Evolutionary conservation across 257 asterid genomes (phyloP), one percentile per base, ranked within the genome.

Genomic region (Nicotiana sylvestris): DNA sequence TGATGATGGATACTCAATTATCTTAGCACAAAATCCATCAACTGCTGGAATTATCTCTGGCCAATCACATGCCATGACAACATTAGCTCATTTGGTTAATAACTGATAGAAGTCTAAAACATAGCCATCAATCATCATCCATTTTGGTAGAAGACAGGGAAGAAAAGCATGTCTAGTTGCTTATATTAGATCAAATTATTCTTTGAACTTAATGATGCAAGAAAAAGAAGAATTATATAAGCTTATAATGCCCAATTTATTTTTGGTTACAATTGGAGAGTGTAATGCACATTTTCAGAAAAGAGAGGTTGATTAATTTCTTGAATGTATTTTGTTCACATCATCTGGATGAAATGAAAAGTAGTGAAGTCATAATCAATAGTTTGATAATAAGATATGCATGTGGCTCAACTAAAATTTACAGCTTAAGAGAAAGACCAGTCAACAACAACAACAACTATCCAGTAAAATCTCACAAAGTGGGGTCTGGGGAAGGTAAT

Each of bases 1-100:
- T 21, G 27, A 76, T 13, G 92, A 89, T 25, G 94, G 91, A 1
- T 89, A 89, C 77, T 89, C 83, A 21, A 84, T 91, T 56, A 85
- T 91, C 8, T 62, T 91, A 56, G 85, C 94, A 3, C 81, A 87
- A 65, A 77, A 77, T 55, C 86, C 89, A 29, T 81, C 92, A 1
- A 91, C 92, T 4, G 81, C 33, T 37, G 74, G 87, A 35, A 82
- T 90, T n/a, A 85, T 90, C 9, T 77, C 81, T n/a, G 87, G 69
- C 78, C 92, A 89, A 65, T 89, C 92, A 4, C 84, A 56, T 17
- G 86, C 77, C 65, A 87, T 90, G 92, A 61, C 83, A 10, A 78
- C 85, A 15, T 86, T 90, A 11, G 62, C 81, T 57, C 81, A 58
- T 37, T 29, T 30, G 67, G 70, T 43, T 43, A 9, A 8, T 43